Base-by-base conservation (phyloP, 805 yeast species). In the Lachancea dasiensis region DNA sequence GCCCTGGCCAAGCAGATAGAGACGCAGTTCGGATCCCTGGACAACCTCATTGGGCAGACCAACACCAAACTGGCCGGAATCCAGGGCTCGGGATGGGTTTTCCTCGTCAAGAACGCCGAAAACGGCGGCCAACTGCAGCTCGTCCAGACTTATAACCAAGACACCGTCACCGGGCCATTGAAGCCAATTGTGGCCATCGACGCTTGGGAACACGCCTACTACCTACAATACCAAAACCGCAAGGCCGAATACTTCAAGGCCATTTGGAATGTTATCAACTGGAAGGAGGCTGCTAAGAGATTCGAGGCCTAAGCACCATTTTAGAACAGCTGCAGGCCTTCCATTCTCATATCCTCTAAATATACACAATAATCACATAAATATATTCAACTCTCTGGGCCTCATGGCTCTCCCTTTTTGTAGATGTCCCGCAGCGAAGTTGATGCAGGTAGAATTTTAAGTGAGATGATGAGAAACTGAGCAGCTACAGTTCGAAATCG, bases 151-250 rank as follows among this genome's bases (percentile, higher is more conserved):
- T 69, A 77, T 50, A 86, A 86, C 72, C 96, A 86, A 67, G 95
- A 86, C 65, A 83, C 92, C 13, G 86, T 83, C 27, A 68, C 78
- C 34, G 84, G 85, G 34, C 60, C 75, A 7, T 71, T 76, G 60
- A 68, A 74, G 32, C 95, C 95, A 31, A 66, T 87, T 54, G 73
- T 87, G 40, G 95, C 95, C 38, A 83, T 86, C 58, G 96, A 86
- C 54, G 95, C 95, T 44, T 86, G 96, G 96, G 96, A 86, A 67
- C 96, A 86, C 59, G 95, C 96, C 39, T 86, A 86, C 73, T 86
- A 86, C 73, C 72, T 87, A 65, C 95, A 86, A 66, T 86, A 86
- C 72, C 81, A 84, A 69, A 86, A 86, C 69, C 87, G 81, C 60
- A 86, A 87, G 73, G 94, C 64, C 31, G 95, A 86, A 58, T 86